Evolutionary conservation across 331 rosid species (phyloP).

Genomic region (Malus hybrid): DNA sequence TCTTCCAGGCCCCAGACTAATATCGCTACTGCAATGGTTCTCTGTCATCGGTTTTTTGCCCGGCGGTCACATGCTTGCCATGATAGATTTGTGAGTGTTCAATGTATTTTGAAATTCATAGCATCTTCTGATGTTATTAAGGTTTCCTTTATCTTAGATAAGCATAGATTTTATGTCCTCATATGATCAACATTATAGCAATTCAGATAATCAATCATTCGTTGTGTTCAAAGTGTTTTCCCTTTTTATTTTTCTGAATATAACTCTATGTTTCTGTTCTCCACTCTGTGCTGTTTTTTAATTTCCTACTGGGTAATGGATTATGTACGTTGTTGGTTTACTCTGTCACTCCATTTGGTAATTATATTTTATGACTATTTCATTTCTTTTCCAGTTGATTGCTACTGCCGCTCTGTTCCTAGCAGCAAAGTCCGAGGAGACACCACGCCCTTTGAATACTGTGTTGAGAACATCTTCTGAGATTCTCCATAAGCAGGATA

Average conservation of each 20-base stretch:
- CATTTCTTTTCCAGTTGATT: slow-evolving; percentile 62
- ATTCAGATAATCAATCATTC: neutral
- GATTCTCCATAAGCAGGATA: slow-evolving; percentile 73
- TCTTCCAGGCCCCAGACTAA: slow-evolving; percentile 88
- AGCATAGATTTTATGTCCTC: neutral
- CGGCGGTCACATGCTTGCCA: slow-evolving; percentile 93
- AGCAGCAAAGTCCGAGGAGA: slow-evolving; percentile 89
- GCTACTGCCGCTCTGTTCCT: slow-evolving; percentile 93
- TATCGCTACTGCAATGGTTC: slow-evolving; percentile 91
- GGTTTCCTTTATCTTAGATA: neutral
- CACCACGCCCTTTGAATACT: slow-evolving; percentile 76
- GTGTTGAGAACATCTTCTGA: slow-evolving; percentile 70
- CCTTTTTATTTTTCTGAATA: neutral
- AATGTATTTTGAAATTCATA: neutral
- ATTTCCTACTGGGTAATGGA: neutral
- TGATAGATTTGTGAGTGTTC: slow-evolving; percentile 84
- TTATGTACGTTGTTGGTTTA: neutral
- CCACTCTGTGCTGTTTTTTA: neutral
- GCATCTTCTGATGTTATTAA: neutral
- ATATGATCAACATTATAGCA: neutral
- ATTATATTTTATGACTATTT: neutral
- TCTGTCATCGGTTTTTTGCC: slow-evolving; percentile 94
- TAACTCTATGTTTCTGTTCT: neutral
- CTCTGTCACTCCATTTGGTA: neutral
- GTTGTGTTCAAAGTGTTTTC: neutral